Evolutionary conservation across 2,329 filamentous ascomycete genomes (phyloP).

Genomic region (Trichoderma sp.): DNA sequence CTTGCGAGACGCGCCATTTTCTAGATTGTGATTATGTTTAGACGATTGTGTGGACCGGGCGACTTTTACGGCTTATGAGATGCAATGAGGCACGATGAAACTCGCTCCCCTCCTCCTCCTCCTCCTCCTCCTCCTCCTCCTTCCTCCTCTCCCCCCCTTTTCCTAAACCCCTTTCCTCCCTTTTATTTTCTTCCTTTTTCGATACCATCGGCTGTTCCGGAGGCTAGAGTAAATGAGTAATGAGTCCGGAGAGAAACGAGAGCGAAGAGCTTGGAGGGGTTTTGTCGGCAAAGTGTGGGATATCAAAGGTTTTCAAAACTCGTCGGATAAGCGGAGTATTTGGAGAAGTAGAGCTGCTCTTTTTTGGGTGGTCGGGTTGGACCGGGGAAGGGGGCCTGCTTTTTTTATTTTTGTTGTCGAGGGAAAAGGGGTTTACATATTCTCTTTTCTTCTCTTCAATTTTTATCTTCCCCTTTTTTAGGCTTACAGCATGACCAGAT

Average conservation of each 20-base stretch:
- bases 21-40: constrained; percentile 22
- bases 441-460: constrained; percentile 6
- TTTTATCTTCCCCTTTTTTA: constrained; percentile 22
- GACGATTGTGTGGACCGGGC: constrained; percentile 8
- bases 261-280: constrained; percentile 21
- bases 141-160: constrained; percentile 15
- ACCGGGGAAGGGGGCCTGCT: background rate
- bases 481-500: constrained; percentile 28
- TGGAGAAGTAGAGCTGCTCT: constrained; percentile 5
- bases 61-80: constrained; percentile 23
- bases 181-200: constrained; percentile 35
- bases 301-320: constrained; percentile 13
- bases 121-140: background rate
- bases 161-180: background rate
- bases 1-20: background rate
- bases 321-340: constrained; percentile 24
- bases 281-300: constrained; percentile 19
- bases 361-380: background rate
- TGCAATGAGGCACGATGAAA: constrained; percentile 23
- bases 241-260: constrained; percentile 30
- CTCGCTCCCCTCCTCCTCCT: background rate
- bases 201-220: constrained; percentile 41
- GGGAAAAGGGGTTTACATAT: background rate
- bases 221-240: constrained; percentile 42
- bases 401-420: constrained; percentile 13